Percentiles rank a stretch among this genome's conserved stretches.
Evolutionary conservation across 1,139 yeast genomes (phyloP).

Genomic region (Yamadazyma blattariae): DNA sequence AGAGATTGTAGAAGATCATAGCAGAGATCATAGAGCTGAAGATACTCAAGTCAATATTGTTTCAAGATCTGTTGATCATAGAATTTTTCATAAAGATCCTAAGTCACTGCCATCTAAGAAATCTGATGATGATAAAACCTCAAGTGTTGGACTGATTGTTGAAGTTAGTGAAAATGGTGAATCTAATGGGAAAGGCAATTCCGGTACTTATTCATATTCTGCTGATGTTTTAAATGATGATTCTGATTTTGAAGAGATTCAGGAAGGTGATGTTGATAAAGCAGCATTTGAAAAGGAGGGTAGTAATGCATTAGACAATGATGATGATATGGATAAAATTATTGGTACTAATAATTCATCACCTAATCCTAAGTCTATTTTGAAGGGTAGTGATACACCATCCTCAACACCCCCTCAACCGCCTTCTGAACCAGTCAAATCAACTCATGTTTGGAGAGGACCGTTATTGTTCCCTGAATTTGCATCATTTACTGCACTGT

Average conservation of each 20-base stretch:
- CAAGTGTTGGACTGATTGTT: background rate
- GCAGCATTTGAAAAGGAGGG: background rate
- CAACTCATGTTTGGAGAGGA: conserved; percentile 51
- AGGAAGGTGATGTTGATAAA: background rate
- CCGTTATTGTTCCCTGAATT: conserved; percentile 53
- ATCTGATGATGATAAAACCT: background rate
- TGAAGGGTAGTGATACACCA: conserved; percentile 2
- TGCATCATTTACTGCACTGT: conserved; percentile 45
- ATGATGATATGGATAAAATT: conserved; percentile 20
- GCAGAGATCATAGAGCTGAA: conserved; percentile 21
- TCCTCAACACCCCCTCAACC: background rate
- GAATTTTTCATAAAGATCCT: conserved; percentile 22
- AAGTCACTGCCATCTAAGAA: background rate
- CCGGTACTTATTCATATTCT: conserved; percentile 4
- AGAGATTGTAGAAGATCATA: conserved; percentile 60
- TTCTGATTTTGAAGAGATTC: conserved; percentile 11
- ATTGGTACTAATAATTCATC: conserved; percentile 3
- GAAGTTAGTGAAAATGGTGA: background rate
- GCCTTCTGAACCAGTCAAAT: background rate
- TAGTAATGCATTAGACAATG: conserved; percentile 16
- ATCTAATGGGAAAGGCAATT: background rate
- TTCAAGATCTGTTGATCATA: conserved; percentile 42
- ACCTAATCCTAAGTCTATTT: conserved; percentile 4
- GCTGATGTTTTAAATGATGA: conserved; percentile 13
- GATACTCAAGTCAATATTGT: conserved; percentile 33